Conservation (phyloP, 345 rosid species). For the Lagerstroemia speciosa region DNA sequence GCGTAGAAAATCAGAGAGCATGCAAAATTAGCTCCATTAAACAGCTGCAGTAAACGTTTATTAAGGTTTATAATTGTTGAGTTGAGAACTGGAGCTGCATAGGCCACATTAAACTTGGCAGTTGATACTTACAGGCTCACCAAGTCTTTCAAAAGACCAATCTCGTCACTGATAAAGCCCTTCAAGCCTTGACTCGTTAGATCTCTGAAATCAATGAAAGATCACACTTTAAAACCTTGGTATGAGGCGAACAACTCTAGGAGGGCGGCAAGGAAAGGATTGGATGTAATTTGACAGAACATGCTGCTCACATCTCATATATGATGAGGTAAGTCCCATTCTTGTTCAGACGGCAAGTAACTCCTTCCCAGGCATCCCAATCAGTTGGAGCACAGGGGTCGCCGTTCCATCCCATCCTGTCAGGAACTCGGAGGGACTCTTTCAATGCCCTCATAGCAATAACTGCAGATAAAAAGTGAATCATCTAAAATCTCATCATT, state of each 20-base stretch:
- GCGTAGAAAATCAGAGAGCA: not conserved
- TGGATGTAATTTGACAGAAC: not conserved
- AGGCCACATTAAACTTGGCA: slow-evolving; percentile 9
- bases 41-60: not conserved
- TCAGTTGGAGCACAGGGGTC: slow-evolving; percentile 97
- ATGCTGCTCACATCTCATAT: slow-evolving; percentile 66
- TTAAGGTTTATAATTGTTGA: not conserved
- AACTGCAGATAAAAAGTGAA: slow-evolving; percentile 25
- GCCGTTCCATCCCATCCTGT: slow-evolving; percentile 99
- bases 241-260: not conserved
- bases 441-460: slow-evolving; percentile 86
- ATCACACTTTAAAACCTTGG: not conserved
- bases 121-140: slow-evolving; percentile 74
- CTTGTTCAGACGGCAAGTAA: slow-evolving; percentile 59
- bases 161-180: slow-evolving; percentile 77
- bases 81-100: not conserved
- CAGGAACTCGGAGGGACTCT: slow-evolving; percentile 78
- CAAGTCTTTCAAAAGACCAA: slow-evolving; percentile 69
- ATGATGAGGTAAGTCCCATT: slow-evolving; percentile 63
- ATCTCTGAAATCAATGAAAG: slow-evolving; percentile 44
- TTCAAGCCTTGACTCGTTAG: slow-evolving; percentile 87
- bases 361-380: slow-evolving; percentile 99
- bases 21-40: not conserved
- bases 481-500: not conserved
- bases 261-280: not conserved